Evolutionary conservation across 805 yeast species (phyloP).

Genomic region (Wickerhamomyces rabaulensis): DNA sequence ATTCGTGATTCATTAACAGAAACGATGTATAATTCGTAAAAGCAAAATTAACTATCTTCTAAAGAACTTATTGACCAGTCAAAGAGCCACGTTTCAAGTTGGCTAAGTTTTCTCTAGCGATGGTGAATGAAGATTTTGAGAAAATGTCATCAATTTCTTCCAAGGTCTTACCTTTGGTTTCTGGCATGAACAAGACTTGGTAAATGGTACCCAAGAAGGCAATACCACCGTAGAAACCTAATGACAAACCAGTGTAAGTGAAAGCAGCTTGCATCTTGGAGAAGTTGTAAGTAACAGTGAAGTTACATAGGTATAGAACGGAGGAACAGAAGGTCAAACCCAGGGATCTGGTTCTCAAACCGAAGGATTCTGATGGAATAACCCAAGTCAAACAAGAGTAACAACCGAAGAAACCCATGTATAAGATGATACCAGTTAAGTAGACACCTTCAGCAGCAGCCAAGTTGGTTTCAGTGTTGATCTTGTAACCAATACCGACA

Average conservation of each 20-base stretch:
- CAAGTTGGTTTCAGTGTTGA: conserved; percentile 32
- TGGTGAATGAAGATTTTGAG: conserved; percentile 37
- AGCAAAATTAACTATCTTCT: too few species aligned
- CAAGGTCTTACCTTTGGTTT: conserved; percentile 64
- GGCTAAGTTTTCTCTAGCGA: conserved; percentile 27
- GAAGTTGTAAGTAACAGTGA: conserved; percentile 61
- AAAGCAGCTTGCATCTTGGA: conserved; percentile 48
- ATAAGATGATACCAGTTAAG: conserved; percentile 56
- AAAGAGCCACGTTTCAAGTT: conserved; percentile 12
- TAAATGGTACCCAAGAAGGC: conserved; percentile 52
- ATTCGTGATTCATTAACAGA: background rate
- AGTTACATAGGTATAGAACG: conserved; percentile 54
- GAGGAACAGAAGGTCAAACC: conserved; percentile 62
- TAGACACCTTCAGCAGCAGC: conserved; percentile 54
- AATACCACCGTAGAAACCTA: conserved; percentile 66
- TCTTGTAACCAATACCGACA: conserved; percentile 52
- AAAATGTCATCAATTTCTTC: conserved; percentile 69
- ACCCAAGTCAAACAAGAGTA: conserved; percentile 69
- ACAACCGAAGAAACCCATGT: conserved; percentile 63
- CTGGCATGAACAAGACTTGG: conserved; percentile 58
- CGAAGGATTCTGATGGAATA: conserved; percentile 59
- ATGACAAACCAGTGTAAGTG: conserved; percentile 56
- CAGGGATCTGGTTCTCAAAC: conserved; percentile 51
- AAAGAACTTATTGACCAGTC: background rate
- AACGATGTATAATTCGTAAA: background rate